A percentile compares a stretch with the other conserved stretches of the same genome.
Evolutionary conservation across 2,329 filamentous ascomycete genomes (phyloP).

Genomic region (Trichoderma sp.): DNA sequence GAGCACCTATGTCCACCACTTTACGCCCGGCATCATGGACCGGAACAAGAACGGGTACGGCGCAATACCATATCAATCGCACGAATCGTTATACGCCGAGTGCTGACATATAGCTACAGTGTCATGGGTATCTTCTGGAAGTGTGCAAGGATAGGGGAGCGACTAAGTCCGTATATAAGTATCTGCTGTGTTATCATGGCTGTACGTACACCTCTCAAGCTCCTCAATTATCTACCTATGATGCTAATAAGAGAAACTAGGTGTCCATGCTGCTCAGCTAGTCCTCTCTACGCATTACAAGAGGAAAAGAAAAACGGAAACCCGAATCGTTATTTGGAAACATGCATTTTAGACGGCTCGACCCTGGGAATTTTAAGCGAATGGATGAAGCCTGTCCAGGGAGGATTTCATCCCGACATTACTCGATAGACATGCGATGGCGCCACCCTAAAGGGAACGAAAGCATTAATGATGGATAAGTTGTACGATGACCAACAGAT

Average conservation of each 20-base stretch:
- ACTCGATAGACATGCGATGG: background rate
- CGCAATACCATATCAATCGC: background rate
- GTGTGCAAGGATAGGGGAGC: slow-evolving; percentile 86
- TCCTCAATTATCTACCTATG: background rate
- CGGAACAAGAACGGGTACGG: slow-evolving; percentile 85
- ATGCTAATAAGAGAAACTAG: slow-evolving; percentile 27
- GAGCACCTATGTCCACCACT: slow-evolving; percentile 87
- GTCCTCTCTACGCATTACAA: slow-evolving; percentile 19
- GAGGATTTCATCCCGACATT: background rate
- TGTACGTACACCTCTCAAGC: slow-evolving; percentile 50
- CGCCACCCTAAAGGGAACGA: background rate
- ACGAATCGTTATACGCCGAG: background rate
- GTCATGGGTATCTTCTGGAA: slow-evolving; percentile 94
- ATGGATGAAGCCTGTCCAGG: background rate
- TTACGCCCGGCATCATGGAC: slow-evolving; percentile 88
- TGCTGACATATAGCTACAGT: slow-evolving; percentile 42
- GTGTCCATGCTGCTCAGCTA: slow-evolving; percentile 42
- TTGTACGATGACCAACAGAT: background rate
- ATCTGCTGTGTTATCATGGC: slow-evolving; percentile 94
- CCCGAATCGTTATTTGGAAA: background rate
- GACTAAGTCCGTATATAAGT: slow-evolving; percentile 92
- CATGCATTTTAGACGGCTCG: background rate
- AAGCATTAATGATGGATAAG: background rate
- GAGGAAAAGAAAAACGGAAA: background rate
- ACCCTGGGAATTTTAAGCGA: background rate